Evolutionary conservation across 805 yeast species (phyloP).

Genomic region (Monosporozyma siamensis): DNA sequence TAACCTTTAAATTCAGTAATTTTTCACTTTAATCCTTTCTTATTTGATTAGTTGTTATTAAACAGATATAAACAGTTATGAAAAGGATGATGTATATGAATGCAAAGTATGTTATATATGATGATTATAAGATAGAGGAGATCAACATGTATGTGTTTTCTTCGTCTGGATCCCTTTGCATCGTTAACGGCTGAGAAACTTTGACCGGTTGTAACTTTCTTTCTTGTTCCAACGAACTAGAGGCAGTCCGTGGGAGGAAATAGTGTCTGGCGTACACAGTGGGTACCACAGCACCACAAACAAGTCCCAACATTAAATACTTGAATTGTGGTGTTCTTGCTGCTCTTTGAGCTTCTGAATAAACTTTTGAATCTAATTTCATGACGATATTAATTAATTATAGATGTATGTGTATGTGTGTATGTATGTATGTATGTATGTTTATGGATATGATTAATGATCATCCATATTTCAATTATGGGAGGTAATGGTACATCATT

Average conservation of each 20-base stretch:
- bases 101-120: too few relatives aligned
- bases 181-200: neutral
- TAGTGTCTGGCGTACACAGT: constrained; percentile 16
- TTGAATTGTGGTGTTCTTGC: constrained; percentile 21
- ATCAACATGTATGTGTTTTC: constrained; percentile 14
- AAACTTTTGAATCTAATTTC: constrained; percentile 21
- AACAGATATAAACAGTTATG: too few relatives aligned
- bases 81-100: too few relatives aligned
- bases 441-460: too few relatives aligned
- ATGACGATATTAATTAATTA: constrained; percentile 7
- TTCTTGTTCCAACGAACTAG: constrained; percentile 3
- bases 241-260: constrained; percentile 8
- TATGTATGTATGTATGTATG: too few relatives aligned
- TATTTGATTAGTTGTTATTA: too few relatives aligned
- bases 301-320: constrained; percentile 19
- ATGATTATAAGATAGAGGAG: constrained; percentile 17
- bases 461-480: too few relatives aligned
- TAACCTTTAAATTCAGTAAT: neutral
- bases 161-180: constrained; percentile 6
- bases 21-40: neutral
- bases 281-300: constrained; percentile 25
- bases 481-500: too few relatives aligned
- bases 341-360: constrained; percentile 21
- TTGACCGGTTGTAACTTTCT: neutral
- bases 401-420: too few relatives aligned